phyloP scores from a whole-genome alignment of 1,284 basidiomycete species.

The Cutaneotrichosporon sp. region DNA sequence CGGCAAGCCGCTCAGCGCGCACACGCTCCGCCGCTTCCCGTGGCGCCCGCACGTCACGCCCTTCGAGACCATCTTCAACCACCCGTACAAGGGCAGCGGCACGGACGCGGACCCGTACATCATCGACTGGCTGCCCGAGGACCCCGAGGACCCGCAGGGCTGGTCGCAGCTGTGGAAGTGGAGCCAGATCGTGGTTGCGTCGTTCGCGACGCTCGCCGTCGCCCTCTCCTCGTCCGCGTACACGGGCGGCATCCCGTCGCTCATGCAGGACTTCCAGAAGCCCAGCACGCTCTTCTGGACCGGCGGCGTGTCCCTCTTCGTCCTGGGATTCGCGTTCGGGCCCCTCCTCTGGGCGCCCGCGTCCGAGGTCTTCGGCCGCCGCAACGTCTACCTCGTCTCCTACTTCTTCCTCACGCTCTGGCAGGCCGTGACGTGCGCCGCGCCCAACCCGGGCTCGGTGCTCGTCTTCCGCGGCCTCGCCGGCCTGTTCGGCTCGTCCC shows the following conservation, averaged over 20 bases:
- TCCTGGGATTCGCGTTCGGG: slow-evolving; percentile 47
- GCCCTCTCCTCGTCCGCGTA: slow-evolving; percentile 42
- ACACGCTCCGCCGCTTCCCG: slow-evolving; percentile 35
- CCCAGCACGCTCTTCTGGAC: slow-evolving; percentile 30
- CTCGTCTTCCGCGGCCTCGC: slow-evolving; percentile 47
- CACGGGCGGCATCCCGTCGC: slow-evolving; percentile 32
- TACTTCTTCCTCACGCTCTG: slow-evolving; percentile 47
- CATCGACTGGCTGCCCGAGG: slow-evolving; percentile 45
- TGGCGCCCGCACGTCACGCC: slow-evolving; percentile 50
- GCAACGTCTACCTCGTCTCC: slow-evolving; percentile 65
- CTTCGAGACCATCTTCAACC: slow-evolving; percentile 46
- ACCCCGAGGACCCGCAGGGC: slow-evolving; percentile 45
- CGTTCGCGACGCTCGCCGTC: slow-evolving; percentile 41
- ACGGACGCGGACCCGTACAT: slow-evolving; percentile 53
- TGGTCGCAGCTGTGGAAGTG: slow-evolving; percentile 42
- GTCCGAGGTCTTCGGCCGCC: slow-evolving; percentile 60
- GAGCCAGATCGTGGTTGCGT: slow-evolving; percentile 32
- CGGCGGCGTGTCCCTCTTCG: slow-evolving; percentile 42
- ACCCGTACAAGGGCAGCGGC: slow-evolving; percentile 51
- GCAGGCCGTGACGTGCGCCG: slow-evolving; percentile 36
- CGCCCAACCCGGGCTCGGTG: slow-evolving; percentile 34
- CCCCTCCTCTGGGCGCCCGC: slow-evolving; percentile 53
- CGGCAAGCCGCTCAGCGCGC: slow-evolving; percentile 2
- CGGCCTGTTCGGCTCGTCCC: slow-evolving; percentile 52
- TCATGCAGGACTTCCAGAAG: slow-evolving; percentile 34